phyloP scores from a whole-genome alignment of 306 rosid genomes.

The Inga oerstediana region DNA sequence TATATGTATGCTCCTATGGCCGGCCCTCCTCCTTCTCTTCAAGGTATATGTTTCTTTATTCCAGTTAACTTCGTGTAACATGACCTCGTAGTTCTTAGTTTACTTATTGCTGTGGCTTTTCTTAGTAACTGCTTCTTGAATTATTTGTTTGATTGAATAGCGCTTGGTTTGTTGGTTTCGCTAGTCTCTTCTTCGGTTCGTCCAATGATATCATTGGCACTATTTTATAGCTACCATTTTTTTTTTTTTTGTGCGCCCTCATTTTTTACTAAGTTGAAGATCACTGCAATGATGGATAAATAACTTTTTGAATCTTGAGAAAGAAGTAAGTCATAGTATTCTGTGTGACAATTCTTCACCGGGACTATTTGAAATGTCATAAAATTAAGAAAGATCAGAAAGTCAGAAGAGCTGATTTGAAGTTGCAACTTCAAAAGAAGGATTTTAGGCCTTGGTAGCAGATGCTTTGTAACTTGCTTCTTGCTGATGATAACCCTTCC shows the following conservation, averaged over 20 bases:
- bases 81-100: neutral
- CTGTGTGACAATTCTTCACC: neutral
- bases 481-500: neutral
- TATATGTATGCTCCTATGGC: slow-evolving; percentile 70
- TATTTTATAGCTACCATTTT: neutral
- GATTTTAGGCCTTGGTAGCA: neutral
- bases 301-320: neutral
- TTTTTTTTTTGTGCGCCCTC: neutral
- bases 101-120: neutral
- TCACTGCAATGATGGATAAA: neutral
- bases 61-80: neutral
- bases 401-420: neutral
- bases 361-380: neutral
- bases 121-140: neutral
- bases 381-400: neutral
- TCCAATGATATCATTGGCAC: neutral
- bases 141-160: neutral
- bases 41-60: slow-evolving; percentile 41
- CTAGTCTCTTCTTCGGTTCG: neutral
- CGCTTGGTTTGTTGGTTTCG: neutral
- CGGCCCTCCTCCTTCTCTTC: slow-evolving; percentile 38
- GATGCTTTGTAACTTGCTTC: neutral
- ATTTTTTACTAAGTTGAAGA: neutral
- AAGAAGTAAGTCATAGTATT: neutral
- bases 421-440: neutral